Evolutionary conservation across 2,329 filamentous ascomycete genomes (phyloP).

Genomic region (Zarea fungicola): DNA sequence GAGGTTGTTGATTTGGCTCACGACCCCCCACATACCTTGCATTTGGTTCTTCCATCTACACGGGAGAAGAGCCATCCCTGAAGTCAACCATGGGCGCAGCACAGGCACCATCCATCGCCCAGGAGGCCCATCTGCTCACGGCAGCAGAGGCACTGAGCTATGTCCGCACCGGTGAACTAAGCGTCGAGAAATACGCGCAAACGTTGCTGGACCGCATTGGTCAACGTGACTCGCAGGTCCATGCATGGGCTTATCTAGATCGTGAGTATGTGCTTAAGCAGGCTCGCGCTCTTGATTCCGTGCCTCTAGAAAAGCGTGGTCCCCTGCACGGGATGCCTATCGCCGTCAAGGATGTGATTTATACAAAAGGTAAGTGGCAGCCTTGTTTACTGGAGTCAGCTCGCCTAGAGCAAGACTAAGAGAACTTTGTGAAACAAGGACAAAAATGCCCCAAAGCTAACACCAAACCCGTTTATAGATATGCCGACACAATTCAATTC

Average conservation of each 20-base stretch:
- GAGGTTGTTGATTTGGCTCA: not conserved
- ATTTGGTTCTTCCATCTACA: not conserved
- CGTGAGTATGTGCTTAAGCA: slow-evolving; percentile 41
- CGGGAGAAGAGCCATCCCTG: not conserved
- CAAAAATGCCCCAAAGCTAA: not conserved
- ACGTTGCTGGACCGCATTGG: slow-evolving; percentile 42
- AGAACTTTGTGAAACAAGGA: not conserved
- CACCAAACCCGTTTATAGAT: slow-evolving; percentile 25
- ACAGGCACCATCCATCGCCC: slow-evolving; percentile 12
- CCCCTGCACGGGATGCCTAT: slow-evolving; percentile 53
- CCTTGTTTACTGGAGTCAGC: no score
- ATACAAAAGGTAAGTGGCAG: slow-evolving; percentile 44
- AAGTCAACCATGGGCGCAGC: slow-evolving; percentile 11
- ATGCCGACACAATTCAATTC: slow-evolving; percentile 56
- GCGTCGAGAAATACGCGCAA: slow-evolving; percentile 43
- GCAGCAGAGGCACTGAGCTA: slow-evolving; percentile 34
- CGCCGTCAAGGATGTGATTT: slow-evolving; percentile 57
- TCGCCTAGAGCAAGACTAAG: not conserved
- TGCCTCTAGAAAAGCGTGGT: slow-evolving; percentile 44
- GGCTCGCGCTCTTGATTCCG: slow-evolving; percentile 44
- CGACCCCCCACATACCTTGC: not conserved
- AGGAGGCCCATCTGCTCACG: slow-evolving; percentile 21
- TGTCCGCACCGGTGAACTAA: slow-evolving; percentile 36
- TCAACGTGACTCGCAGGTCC: slow-evolving; percentile 37
- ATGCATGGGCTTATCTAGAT: slow-evolving; percentile 47